A percentile compares a stretch with the other conserved stretches of the same genome.
These are phyloP conservation scores for Volutella citrinella DNA, from an alignment of 2,329 filamentous ascomycete genomes.

Conservation along the genomic window DNA sequence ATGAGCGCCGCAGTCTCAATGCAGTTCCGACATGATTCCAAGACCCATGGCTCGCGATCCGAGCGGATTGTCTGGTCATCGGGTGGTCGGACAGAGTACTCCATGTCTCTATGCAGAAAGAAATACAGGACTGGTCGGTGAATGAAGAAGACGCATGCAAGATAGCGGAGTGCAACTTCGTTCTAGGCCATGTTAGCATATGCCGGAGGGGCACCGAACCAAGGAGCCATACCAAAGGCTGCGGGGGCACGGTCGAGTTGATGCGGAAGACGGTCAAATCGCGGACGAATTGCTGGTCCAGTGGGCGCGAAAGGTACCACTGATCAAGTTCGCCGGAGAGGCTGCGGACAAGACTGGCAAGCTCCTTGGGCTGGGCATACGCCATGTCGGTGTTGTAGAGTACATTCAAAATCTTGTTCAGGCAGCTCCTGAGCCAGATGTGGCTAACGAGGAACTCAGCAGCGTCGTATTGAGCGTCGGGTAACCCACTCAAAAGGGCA, in stretches of 20 bases:
- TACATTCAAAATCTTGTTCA: background rate
- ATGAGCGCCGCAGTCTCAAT: background rate
- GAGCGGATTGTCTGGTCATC: background rate
- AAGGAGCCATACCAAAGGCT: background rate
- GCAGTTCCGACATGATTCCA: background rate
- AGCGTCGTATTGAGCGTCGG: too few relatives aligned
- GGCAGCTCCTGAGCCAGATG: background rate
- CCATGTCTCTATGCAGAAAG: background rate
- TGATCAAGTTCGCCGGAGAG: background rate
- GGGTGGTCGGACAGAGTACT: background rate
- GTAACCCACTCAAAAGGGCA: background rate
- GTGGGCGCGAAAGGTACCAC: background rate
- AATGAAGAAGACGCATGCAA: background rate
- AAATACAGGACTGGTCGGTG: background rate
- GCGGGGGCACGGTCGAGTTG: background rate
- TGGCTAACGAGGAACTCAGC: background rate
- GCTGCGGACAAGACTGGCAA: background rate
- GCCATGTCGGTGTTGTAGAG: background rate
- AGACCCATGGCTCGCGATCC: background rate
- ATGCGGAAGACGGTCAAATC: background rate
- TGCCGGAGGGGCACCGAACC: too few relatives aligned
- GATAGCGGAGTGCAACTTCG: background rate
- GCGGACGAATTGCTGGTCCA: background rate
- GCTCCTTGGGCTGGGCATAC: background rate
- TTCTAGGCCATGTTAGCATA: background rate